These are phyloP conservation scores for Cryptosporidium xiaoi DNA, from an alignment of 169 alveolate species.

Conservation along the genomic window DNA sequence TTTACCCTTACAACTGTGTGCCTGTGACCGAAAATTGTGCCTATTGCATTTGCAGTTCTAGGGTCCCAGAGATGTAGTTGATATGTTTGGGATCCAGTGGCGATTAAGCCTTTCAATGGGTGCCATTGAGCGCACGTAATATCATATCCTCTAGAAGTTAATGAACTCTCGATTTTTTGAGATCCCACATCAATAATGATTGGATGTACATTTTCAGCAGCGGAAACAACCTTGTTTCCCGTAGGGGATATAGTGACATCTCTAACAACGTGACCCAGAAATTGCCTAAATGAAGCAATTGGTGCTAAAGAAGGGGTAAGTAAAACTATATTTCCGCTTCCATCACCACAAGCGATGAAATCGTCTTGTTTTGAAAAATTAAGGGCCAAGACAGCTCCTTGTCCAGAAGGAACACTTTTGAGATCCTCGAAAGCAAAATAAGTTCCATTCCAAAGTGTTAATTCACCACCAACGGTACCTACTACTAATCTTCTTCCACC, in stretches of 20 bases:
- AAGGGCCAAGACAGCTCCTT: constrained; percentile 68
- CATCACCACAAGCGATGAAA: constrained; percentile 73
- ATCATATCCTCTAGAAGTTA: constrained; percentile 73
- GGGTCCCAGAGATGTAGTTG: constrained; percentile 89
- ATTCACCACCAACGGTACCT: constrained; percentile 89
- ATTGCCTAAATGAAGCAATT: constrained; percentile 70
- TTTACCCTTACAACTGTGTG: constrained; percentile 81
- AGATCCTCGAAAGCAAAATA: constrained; percentile 87
- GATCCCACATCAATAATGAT: constrained; percentile 70
- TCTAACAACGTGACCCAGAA: constrained; percentile 73
- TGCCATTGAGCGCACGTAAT: constrained; percentile 88
- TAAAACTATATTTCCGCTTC: constrained; percentile 68
- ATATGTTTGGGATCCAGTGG: constrained; percentile 86
- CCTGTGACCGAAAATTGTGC: constrained; percentile 87
- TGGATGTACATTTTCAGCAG: constrained; percentile 73
- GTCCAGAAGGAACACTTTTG: constrained; percentile 81
- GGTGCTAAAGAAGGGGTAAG: constrained; percentile 72
- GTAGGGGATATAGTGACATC: constrained; percentile 74
- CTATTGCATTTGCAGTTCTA: constrained; percentile 81
- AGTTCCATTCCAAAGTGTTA: constrained; percentile 88
- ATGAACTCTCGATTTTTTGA: constrained; percentile 66
- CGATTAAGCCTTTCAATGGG: constrained; percentile 84
- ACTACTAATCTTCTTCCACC: constrained; percentile 87
- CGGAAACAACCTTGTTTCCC: constrained; percentile 70
- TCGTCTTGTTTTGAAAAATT: constrained; percentile 73